Base-by-base conservation (phyloP, 805 yeast species). In the Starmerella roubikii region DNA sequence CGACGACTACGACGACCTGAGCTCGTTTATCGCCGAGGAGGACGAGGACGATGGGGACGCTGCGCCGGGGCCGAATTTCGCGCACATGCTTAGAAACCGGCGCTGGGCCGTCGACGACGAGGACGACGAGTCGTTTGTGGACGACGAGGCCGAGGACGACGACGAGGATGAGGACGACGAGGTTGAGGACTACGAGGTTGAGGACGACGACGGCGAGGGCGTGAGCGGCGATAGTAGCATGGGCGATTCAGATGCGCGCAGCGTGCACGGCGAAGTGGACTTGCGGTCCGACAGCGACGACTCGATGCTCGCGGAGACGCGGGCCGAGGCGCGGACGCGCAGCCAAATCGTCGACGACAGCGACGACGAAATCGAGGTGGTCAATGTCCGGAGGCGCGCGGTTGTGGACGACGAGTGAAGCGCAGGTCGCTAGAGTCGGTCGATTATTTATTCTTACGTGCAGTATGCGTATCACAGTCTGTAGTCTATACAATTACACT, bases 291-390 rank as follows among this genome's bases (percentile, higher is more conserved):
- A 28, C 28, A 19, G 36, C 10, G 43, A 38, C 25, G 46, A 42
- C 30, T 32, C 37, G 13, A 7, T 40, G 21, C 40, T 40, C 20
- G 43, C 30, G 6, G 43, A 35, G 23, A 17, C 28, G 4, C 27
- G 37, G 12, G 5, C 17, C 15, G n/a, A 15, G 22, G 22, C 10
- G 5, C 21, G 15, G 22, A 12, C 30, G 15, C 17, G 19, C 7
- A 32, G 8, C 26, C 8, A 6, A 23, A 11, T 32, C 7, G 28
- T 5, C n/a, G 20, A 30, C 22, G 31, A 26, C 25, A 18, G 25
- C 34, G 38, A 38, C 21, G 24, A 34, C 30, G 44, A 40, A 15
- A 32, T 40, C 4, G 37, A 37, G 40, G 29, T 42, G 16, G 20
- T 32, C 2, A 28, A 24, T 6, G 41, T 42, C 2, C 29, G 34